phyloP scores from a whole-genome alignment of 192 early-diverging fungal species.

The Ambispora gerdemannii region DNA sequence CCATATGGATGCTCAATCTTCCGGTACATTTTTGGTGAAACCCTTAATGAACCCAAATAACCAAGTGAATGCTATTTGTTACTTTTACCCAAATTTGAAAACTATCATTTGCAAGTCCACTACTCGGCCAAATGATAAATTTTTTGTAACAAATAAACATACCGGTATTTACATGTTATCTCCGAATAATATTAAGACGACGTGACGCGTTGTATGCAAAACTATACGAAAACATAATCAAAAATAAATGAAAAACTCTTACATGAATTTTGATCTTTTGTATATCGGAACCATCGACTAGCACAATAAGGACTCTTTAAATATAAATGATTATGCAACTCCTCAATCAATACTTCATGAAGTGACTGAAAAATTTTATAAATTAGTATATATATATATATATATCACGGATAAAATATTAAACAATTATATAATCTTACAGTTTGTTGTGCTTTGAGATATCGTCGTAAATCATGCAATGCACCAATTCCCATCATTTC shows the following conservation, averaged over 20 bases:
- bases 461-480: conserved; percentile 61
- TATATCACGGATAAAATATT: neutral
- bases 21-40: too few relatives aligned
- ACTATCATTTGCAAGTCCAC: too few relatives aligned
- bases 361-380: conserved; percentile 41
- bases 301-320: conserved; percentile 76
- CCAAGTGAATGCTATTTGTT: too few relatives aligned
- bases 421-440: conserved; percentile 33
- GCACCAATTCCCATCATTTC: conserved; percentile 71
- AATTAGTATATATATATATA: neutral
- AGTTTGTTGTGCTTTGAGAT: conserved; percentile 55
- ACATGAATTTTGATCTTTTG: conserved; percentile 52
- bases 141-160: too few relatives aligned
- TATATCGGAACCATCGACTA: conserved; percentile 55
- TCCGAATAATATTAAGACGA: too few relatives aligned
- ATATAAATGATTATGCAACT: conserved; percentile 77
- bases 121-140: too few relatives aligned
- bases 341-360: conserved; percentile 65
- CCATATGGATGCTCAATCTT: too few relatives aligned
- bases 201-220: too few relatives aligned
- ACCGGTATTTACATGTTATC: too few relatives aligned
- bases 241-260: conserved; percentile 24
- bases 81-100: too few relatives aligned
- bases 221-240: too few relatives aligned
- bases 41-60: too few relatives aligned